Base-by-base conservation (phyloP, 2,329 filamentous ascomycete genomes). In the Cercospora janseana region DNA sequence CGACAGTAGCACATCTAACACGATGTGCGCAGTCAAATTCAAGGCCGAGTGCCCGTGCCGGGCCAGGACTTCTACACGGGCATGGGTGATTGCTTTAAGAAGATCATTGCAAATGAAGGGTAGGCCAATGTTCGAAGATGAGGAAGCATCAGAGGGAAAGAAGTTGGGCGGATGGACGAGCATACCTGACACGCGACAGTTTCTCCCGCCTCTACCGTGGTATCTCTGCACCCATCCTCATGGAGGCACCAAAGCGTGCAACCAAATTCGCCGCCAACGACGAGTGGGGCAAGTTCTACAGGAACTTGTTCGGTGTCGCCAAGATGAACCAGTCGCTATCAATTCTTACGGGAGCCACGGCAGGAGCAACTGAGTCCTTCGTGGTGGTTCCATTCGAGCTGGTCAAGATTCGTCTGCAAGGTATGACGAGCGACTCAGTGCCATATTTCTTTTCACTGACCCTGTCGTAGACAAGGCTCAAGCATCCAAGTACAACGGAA, bases 181-280 rank as follows among this genome's bases (percentile, higher is more conserved):
- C 21, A 21, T 32, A 46, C 35, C 49, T 44, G 26, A 35, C 32
- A 15, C 63, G 93, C 88, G 21, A 31, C 45, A 52, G 58, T 54
- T 84, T 87, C 72, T 93, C 88, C 56, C 84, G 92, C 60, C 79
- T 98, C 54, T 98, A 98, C 78, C 89, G 93, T 61, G 93, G 93
- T 67, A 98, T 98, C 72, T 84, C 81, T 35, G 92, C 93, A 20
- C 93, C 93, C 43, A 97, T 98, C 67, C 80, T 97, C 61, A 98
- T 98, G 92, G 92, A 97, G 74, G 91, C 91, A 49, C 85, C 88
- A 72, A 95, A 95, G 82, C 83, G 77, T 75, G 92, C 92, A 34
- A 97, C 89, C 76, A 98, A 98, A 74, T 98, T 98, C 73, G 92
- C 93, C 38, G 93, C 93, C 74, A 98, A 98, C 74, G 93, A 98